A percentile compares a stretch with the other conserved stretches of the same genome.
Conservation (phyloP, 139 green algal species). For the Volvox reticuliferus region DNA sequence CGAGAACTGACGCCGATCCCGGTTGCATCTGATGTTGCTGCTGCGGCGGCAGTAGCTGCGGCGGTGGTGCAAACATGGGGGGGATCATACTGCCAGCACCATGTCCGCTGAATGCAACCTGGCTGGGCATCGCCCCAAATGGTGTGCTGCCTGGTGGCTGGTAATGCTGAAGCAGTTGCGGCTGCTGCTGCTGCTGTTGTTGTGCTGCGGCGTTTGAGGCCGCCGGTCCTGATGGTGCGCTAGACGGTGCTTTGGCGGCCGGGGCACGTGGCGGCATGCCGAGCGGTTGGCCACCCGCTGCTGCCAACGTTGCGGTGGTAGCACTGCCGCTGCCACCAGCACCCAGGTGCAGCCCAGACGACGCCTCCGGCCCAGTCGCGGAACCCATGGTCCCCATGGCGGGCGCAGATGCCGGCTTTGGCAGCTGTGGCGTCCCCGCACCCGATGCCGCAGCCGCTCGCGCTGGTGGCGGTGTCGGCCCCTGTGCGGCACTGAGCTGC, state of each 20-base stretch:
- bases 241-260: not conserved
- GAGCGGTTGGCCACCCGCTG: not conserved
- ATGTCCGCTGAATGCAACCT: not conserved
- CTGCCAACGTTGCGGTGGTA: not conserved
- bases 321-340: not conserved
- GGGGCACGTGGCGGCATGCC: slow-evolving; percentile 19
- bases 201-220: slow-evolving; percentile 4
- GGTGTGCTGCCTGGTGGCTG: not conserved
- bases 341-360: not conserved
- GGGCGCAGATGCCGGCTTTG: slow-evolving; percentile 29
- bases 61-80: not conserved
- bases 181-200: slow-evolving; percentile 18
- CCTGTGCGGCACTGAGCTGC: slow-evolving; percentile 4
- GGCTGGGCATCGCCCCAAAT: not conserved
- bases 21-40: not conserved
- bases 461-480: not conserved
- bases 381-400: not conserved
- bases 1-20: not conserved
- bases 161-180: not conserved
- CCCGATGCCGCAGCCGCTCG: not conserved
- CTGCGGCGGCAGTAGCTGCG: not conserved
- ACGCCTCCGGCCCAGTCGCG: not conserved
- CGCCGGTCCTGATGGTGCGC: not conserved
- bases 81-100: not conserved
- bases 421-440: not conserved